These are phyloP conservation scores for Xylariaceae sp. DNA, from an alignment of 2,329 filamentous ascomycete species.

Conservation along the genomic window DNA sequence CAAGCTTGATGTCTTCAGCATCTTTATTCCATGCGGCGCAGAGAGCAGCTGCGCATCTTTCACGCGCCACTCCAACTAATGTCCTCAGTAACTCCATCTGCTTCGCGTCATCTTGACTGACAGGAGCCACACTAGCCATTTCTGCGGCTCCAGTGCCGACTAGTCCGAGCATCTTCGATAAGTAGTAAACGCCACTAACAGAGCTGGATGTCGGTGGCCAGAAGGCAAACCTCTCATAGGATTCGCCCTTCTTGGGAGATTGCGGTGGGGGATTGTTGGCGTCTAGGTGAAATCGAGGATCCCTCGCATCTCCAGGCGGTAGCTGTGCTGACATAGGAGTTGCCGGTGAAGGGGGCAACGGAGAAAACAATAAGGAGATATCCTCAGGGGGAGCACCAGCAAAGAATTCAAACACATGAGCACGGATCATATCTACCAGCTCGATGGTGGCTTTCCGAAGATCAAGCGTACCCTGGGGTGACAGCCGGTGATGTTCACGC, in stretches of 20 bases:
- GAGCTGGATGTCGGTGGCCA: slow-evolving; percentile 94
- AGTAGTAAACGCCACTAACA: slow-evolving; percentile 83
- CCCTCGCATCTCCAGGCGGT: slow-evolving; percentile 55
- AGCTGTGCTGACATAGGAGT: slow-evolving; percentile 56
- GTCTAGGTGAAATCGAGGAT: slow-evolving; percentile 76
- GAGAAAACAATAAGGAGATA: slow-evolving; percentile 80
- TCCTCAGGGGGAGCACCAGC: slow-evolving; percentile 85
- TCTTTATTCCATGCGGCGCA: slow-evolving; percentile 92
- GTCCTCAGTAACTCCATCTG: slow-evolving; percentile 67
- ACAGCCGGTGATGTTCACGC: slow-evolving; percentile 72
- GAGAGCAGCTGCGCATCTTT: slow-evolving; percentile 78
- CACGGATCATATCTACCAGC: slow-evolving; percentile 75
- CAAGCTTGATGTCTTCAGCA: slow-evolving; percentile 82
- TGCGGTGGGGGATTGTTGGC: slow-evolving; percentile 68
- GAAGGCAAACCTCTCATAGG: slow-evolving; percentile 92
- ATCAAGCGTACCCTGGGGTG: slow-evolving; percentile 62
- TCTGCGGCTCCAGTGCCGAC: slow-evolving; percentile 85
- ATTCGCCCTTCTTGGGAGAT: slow-evolving; percentile 71
- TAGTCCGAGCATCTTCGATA: slow-evolving; percentile 73
- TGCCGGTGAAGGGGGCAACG: slow-evolving; percentile 63
- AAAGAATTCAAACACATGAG: slow-evolving; percentile 77
- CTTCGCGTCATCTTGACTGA: slow-evolving; percentile 50
- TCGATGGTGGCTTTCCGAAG: slow-evolving; percentile 75
- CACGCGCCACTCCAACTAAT: slow-evolving; percentile 72
- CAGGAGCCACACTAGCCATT: slow-evolving; percentile 68